phyloP scores from a whole-genome alignment of 2,329 filamentous ascomycete genomes.

The Fusarium bulbicola region DNA sequence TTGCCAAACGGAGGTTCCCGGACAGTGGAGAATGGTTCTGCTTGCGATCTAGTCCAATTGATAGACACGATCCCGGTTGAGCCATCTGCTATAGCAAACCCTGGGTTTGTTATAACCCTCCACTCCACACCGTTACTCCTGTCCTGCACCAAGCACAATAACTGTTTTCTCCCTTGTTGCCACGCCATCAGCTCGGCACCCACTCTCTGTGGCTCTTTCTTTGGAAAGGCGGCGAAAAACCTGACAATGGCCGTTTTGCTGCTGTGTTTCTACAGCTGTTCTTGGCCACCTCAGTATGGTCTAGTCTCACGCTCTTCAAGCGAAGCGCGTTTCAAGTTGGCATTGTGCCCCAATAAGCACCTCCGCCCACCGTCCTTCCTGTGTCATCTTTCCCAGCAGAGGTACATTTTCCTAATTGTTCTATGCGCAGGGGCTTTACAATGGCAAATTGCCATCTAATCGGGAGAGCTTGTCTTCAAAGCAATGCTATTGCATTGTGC shows the following conservation, averaged over 20 bases:
- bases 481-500: constrained; percentile 28
- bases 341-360: constrained; percentile 40
- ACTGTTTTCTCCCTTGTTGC: constrained; percentile 39
- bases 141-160: constrained; percentile 37
- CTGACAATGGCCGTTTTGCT: constrained; percentile 26
- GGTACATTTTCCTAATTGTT: constrained; percentile 28
- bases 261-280: constrained; percentile 23
- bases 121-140: constrained; percentile 38
- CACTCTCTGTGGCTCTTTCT: constrained; percentile 27
- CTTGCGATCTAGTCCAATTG: constrained; percentile 41
- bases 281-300: constrained; percentile 39
- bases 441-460: constrained; percentile 40
- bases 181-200: constrained; percentile 40
- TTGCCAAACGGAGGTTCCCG: constrained; percentile 41
- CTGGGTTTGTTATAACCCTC: constrained; percentile 44
- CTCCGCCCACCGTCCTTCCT: constrained; percentile 30
- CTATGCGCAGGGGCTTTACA: constrained; percentile 30
- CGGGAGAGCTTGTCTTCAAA: constrained; percentile 32
- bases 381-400: constrained; percentile 33
- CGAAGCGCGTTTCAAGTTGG: constrained; percentile 42
- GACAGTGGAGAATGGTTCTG: constrained; percentile 38
- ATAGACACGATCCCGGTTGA: constrained; percentile 36
- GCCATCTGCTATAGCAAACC: constrained; percentile 45
- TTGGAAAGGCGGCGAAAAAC: constrained; percentile 29
- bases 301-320: constrained; percentile 38